Evolutionary conservation across 139 green algal genomes (phyloP).

Genomic region (Closterium sp.): DNA sequence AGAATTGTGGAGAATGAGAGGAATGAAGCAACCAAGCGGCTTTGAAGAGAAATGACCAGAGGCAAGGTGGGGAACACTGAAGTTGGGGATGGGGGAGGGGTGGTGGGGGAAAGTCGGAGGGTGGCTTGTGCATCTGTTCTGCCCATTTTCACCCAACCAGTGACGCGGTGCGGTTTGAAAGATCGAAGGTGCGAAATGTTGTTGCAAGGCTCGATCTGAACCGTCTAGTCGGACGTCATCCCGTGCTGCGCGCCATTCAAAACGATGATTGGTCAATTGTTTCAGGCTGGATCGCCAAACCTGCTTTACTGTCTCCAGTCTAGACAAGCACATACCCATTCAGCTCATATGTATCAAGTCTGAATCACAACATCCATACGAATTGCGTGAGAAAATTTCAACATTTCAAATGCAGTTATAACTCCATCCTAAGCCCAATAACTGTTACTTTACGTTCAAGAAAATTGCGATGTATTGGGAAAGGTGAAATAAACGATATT

Average conservation of each 20-base stretch:
- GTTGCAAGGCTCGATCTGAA: background rate
- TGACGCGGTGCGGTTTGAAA: background rate
- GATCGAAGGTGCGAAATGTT: background rate
- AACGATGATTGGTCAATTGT: background rate
- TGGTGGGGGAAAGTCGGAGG: background rate
- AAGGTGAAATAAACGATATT: too few relatives aligned
- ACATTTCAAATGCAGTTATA: too few relatives aligned
- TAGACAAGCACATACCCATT: background rate
- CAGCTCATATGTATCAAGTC: background rate
- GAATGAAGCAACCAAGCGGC: background rate
- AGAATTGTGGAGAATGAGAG: background rate
- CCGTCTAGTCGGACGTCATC: background rate
- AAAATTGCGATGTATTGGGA: too few relatives aligned
- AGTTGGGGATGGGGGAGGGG: background rate
- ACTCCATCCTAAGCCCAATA: too few relatives aligned
- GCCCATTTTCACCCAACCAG: too few relatives aligned
- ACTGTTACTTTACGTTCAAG: too few relatives aligned
- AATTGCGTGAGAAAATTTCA: too few relatives aligned
- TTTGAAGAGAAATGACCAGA: background rate
- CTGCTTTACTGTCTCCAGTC: background rate
- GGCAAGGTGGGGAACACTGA: background rate
- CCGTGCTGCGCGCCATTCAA: background rate
- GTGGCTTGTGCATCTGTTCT: background rate
- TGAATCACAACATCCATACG: too few relatives aligned
- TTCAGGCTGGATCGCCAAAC: background rate